Percentiles rank a stretch among this genome's conserved stretches.
Conservation (phyloP, 495 filamentous ascomycete genomes). For the Letharia columbiana region DNA sequence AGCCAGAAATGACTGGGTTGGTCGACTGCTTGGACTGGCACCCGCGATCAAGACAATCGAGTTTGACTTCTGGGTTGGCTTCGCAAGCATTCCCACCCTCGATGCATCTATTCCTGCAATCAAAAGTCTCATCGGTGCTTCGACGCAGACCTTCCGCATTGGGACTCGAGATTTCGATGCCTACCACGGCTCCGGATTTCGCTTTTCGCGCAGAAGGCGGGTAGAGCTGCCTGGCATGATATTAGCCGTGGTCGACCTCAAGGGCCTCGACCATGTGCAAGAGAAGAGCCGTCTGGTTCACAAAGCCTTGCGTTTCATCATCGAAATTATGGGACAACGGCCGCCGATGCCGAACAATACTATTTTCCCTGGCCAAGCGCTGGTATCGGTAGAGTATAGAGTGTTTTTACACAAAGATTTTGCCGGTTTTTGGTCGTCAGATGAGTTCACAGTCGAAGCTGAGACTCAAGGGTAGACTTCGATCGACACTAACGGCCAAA, state of each 20-base stretch:
- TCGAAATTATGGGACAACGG: not conserved
- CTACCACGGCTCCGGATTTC: not conserved
- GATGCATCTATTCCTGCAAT: not conserved
- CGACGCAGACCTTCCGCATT: not conserved
- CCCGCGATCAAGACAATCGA: not conserved
- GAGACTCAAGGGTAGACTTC: not conserved
- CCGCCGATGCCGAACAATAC: not conserved
- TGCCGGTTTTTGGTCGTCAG: not conserved
- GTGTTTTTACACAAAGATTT: not conserved
- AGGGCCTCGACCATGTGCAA: not conserved
- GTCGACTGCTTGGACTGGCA: not conserved
- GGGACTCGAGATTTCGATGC: not conserved
- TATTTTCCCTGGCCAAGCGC: not conserved
- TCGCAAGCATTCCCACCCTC: not conserved
- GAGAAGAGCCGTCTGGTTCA: not conserved
- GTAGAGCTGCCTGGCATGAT: not conserved
- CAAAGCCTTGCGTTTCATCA: not conserved
- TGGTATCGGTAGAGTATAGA: not conserved
- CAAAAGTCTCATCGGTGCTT: not conserved
- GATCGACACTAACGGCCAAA: not conserved
- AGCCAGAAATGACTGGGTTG: not conserved
- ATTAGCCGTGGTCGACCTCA: not conserved
- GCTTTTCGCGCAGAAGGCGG: not conserved
- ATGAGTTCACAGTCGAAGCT: not conserved
- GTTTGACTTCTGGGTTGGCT: not conserved